Evolutionary conservation across 768 basidiomycete genomes (phyloP), one percentile per base, ranked within the genome.

Genomic region (Pseudohyphozyma bogoriensis): DNA sequence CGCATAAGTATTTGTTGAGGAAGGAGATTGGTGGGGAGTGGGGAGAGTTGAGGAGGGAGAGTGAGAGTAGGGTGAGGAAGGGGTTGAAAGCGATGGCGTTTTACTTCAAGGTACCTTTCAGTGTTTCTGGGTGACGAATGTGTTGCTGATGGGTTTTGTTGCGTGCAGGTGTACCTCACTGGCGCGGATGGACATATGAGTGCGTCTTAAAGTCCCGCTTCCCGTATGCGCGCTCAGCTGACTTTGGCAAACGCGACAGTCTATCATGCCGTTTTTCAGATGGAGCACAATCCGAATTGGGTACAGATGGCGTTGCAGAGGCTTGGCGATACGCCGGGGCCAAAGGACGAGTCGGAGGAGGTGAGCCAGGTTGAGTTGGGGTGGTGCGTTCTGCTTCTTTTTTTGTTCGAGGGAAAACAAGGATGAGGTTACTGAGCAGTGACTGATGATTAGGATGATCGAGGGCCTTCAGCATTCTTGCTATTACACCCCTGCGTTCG

Each of bases 261-360:
- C 28, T 61, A 42, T 26, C 59, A 61, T 33, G 39, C 45, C 22
- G n/a, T 51, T 12, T 42, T 35, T 20, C 24, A 35, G n/a, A 53
- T 61, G 32, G 59, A 61, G 54, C 32, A n/a, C 33, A 42, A 50
- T 12, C 59, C 54, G 4, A 32, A 56, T 35, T 56, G 59, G 59
- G 51, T 49, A 5, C 1, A 33, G 18, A 29, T 61, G 1, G 55
- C 35, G 12, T 3, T 61, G 20, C 47, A 61, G 54, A 45, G 50
- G 4, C 4, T 56, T 13, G 59, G 59, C 2, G 32, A 49, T 7
- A 16, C 24, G 0, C 54, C 50, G 15, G 59, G 59, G 1, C 59
- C 59, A 0, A 9, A 6, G n/a, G 29, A 2, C 28, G 35, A 10
- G 8, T 46, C 55, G 4, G 46, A 50, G 9, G 54, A 61, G 35